Conservation (phyloP, 2,329 filamentous ascomycete genomes). For the Xylariaceae sp. region DNA sequence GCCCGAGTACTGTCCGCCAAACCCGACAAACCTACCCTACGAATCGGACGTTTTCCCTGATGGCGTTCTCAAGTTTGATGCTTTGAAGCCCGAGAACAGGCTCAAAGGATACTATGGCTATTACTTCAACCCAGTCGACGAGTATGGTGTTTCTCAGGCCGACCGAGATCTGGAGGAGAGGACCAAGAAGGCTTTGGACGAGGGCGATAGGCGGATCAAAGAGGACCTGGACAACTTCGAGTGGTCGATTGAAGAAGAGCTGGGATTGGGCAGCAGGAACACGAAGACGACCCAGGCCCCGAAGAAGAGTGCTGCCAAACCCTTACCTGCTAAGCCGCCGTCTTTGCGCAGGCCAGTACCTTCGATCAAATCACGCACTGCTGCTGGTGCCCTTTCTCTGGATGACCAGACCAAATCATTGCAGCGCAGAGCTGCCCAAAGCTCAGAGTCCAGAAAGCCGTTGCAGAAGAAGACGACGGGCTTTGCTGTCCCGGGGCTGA, state of each 20-base stretch:
- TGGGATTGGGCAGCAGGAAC: conserved; percentile 30
- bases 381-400: conserved; percentile 45
- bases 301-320: conserved; percentile 3
- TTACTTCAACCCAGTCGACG: conserved; percentile 57
- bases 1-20: conserved; percentile 83
- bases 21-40: conserved; percentile 56
- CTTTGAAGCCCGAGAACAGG: conserved; percentile 50
- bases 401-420: conserved; percentile 24
- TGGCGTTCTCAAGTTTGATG: conserved; percentile 47
- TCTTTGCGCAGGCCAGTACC: conserved; percentile 29
- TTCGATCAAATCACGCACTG: conserved; percentile 47
- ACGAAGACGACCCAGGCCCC: conserved; percentile 14
- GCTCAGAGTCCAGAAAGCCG: conserved; percentile 14
- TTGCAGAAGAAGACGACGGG: conserved; percentile 18
- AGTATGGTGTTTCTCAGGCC: conserved; percentile 55
- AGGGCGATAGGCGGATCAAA: conserved; percentile 60
- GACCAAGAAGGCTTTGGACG: conserved; percentile 42
- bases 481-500: conserved; percentile 21
- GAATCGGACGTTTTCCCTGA: conserved; percentile 61
- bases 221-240: conserved; percentile 56
- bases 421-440: conserved; percentile 22
- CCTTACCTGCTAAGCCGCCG: conserved; percentile 7
- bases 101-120: conserved; percentile 55
- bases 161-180: conserved; percentile 54
- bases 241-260: conserved; percentile 51